A percentile compares a stretch with the other conserved stretches of the same genome.
Evolutionary conservation across 176 grass and related monocot species (phyloP).

Genomic region (Zea mays): Zm-B73-REFERENCE-NAM-5.0 NC_050098.1:229789001-229789500

Average conservation of each 20-base stretch:
- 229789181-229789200: slow-evolving; percentile 33
- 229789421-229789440: background rate
- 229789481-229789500: background rate
- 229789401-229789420: background rate
- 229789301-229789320: background rate
- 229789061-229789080: slow-evolving; percentile 1
- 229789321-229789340: background rate
- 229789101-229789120: slow-evolving; percentile 16
- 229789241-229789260: slow-evolving; percentile 40
- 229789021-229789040: slow-evolving; percentile 17
- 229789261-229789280: background rate
- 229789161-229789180: too few relatives aligned
- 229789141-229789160: background rate
- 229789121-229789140: background rate
- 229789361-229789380: background rate
- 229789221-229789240: slow-evolving; percentile 36
- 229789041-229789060: background rate
- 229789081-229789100: background rate
- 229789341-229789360: background rate
- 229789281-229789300: background rate
- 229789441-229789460: background rate
- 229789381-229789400: slow-evolving; percentile 3
- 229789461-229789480: background rate
- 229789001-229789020: background rate
- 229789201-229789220: background rate